Evolutionary conservation across 805 yeast species (phyloP).

Genomic region (Metschnikowia gruessii): DNA sequence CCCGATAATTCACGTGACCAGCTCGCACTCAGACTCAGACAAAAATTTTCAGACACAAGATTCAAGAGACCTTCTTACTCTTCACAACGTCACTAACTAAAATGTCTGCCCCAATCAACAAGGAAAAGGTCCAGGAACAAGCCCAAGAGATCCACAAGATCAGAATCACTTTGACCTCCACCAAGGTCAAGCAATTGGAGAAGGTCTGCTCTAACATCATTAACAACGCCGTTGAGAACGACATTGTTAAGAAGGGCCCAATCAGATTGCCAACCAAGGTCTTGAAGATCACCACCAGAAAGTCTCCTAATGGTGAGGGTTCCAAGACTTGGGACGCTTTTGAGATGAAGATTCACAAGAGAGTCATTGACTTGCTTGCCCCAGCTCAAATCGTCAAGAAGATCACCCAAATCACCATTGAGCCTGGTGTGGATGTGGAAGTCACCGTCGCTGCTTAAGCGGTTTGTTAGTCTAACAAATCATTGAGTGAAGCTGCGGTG

Average conservation of each 20-base stretch:
- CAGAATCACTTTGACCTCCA: slow-evolving; percentile 98
- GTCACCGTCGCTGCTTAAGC: slow-evolving; percentile 83
- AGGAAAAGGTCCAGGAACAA: slow-evolving; percentile 85
- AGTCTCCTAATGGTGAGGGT: slow-evolving; percentile 99
- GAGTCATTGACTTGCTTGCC: slow-evolving; percentile 97
- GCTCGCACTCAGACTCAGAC: slow-evolving; percentile 6
- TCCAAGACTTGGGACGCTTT: slow-evolving; percentile 99
- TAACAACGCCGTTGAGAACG: slow-evolving; percentile 77
- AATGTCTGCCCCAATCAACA: slow-evolving; percentile 77
- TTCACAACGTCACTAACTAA: slow-evolving; percentile 36
- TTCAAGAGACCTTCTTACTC: slow-evolving; percentile 15
- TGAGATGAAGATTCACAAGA: slow-evolving; percentile 99
- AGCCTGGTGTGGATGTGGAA: slow-evolving; percentile 99
- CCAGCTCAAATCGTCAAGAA: slow-evolving; percentile 91
- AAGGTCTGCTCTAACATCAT: slow-evolving; percentile 90
- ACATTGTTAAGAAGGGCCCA: slow-evolving; percentile 95
- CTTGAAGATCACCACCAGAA: slow-evolving; percentile 97
- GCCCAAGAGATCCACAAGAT: slow-evolving; percentile 89
- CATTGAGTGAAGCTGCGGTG: slow-evolving; percentile 5
- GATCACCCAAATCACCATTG: slow-evolving; percentile 96
- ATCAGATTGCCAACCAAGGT: slow-evolving; percentile 99
- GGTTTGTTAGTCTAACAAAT: slow-evolving; percentile 4
- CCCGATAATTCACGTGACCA: slow-evolving; percentile 5
- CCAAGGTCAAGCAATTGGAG: slow-evolving; percentile 98
- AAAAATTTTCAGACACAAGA: slow-evolving; percentile 3